Base-by-base conservation (phyloP, 768 basidiomycete genomes). In the Lentinula aciculospora region DNA sequence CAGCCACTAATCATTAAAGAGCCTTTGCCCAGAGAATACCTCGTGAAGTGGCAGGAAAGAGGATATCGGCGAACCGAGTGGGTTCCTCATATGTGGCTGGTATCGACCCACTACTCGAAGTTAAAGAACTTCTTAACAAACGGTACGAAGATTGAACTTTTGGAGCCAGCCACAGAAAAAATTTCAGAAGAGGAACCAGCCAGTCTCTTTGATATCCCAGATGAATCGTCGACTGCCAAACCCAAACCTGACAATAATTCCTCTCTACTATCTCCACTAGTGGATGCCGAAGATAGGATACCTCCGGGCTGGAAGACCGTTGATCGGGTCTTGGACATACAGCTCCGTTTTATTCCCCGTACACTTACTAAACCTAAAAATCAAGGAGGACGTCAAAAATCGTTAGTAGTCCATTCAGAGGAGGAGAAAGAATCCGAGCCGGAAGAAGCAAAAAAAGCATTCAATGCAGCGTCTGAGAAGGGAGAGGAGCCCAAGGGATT, bases 11-110 rank as follows among this genome's bases (percentile, higher is more conserved):
- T 83, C 61, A 76, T 76, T 68, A 94, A 86, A 67, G 68, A 74
- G 25, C 64, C 73, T 32, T 76, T 95, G 15, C 92, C 91, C n/a
- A 75, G 95, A 44, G 92, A 96, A 69, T 98, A 98, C 68, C 83
- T 98, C 12, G 84, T 98, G 56, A 98, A 98, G 69, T 98, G 94
- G 93, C 69, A 70, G 8, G 84, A 78, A 39, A 74, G 88, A 45
- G 91, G 93, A 62, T 98, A 90, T 69, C 76, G 89, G 54, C 82
- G 88, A 42, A 73, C 80, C 88, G 68, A 47, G 9, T 98, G 94
- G 94, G 93, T 97, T 1, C 89, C 93, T 29, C 94, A 98, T 64
- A 85, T 88, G 76, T 98, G 93, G 93, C 75, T 97, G 1, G 74
- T 85, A 29, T 81, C 87, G 9, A 85, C 81, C n/a, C 76, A 82